Base-by-base conservation (phyloP, 208 protist genomes). In the Borovskyia barvae region DNA sequence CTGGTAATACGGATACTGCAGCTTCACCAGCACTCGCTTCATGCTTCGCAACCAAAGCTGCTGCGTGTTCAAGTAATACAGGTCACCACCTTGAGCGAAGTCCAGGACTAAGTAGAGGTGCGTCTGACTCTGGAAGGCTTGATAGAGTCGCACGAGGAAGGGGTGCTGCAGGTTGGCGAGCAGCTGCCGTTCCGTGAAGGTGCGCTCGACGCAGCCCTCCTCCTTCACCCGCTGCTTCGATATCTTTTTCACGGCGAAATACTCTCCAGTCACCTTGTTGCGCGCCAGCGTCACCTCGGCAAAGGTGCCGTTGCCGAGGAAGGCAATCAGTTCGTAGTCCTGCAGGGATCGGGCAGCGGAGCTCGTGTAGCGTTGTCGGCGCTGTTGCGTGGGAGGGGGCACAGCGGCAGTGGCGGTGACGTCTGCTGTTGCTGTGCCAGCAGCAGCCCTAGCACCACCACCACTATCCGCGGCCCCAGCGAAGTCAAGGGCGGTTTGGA, bases 171-270 rank as follows among this genome's bases (percentile, higher is more conserved):
- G 66, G 28, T 62, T 81, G 24, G 78, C 80, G 8, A 95, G 79
- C 33, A 95, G 63, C 56, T 92, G 85, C 3, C 88, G 77, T 68
- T 95, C 88, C 15, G 83, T 95, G 72, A 92, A 92, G 57, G 88
- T 92, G 46, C 75, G 72, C 70, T 90, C 68, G 15, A 92, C 75
- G 58, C 75, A 92, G 42, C 80, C 78, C 39, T 83, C 82, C 69
- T 95, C 76, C 42, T 77, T 63, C 60, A 95, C 80, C 45, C 87
- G 86, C 65, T 75, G 66, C 66, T 95, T 95, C 0, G 75, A 88
- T 49, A 95, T 95, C 42, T 90, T 92, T 57, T 95, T 95, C 20
- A 95, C 72, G 0, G 88, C 85, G 63, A 78, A 95, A n/a, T 88
- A 69, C 52, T 87, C 71, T 6, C 66, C 36, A 8, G 79, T 92